Conservation (phyloP, 1,284 basidiomycete species). For the Tetrapyrgos nigripes region DNA sequence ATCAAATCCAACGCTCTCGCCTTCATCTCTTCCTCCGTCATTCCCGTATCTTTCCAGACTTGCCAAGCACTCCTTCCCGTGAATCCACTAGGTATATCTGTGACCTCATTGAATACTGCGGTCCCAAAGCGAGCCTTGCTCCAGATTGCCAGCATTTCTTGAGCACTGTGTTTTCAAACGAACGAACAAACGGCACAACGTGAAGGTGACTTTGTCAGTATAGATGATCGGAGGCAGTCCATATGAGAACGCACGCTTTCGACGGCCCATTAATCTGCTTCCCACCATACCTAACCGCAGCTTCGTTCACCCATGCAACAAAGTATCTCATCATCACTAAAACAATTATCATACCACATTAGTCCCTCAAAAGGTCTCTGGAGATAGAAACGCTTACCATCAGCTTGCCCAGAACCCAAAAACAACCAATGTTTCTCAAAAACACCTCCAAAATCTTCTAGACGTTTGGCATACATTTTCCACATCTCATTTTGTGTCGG, state of each 20-base stretch:
- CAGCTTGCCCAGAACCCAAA: conserved; percentile 31
- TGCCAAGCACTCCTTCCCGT: background rate
- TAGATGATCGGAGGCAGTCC: too few relatives aligned
- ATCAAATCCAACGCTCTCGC: background rate
- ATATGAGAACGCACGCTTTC: background rate
- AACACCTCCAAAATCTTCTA: conserved; percentile 34
- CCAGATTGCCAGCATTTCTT: conserved; percentile 6
- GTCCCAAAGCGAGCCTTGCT: background rate
- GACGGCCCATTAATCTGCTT: conserved; percentile 27
- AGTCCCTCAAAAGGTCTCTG: background rate
- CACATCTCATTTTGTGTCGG: conserved; percentile 37
- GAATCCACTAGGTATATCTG: conserved; percentile 1
- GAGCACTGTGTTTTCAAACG: background rate
- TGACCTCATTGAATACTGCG: background rate
- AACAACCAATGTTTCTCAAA: conserved; percentile 44
- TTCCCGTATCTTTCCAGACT: background rate
- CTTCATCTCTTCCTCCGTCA: background rate
- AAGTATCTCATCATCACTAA: conserved; percentile 35
- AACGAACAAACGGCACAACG: too few relatives aligned
- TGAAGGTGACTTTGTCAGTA: too few relatives aligned
- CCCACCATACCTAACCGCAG: conserved; percentile 40
- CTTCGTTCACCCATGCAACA: conserved; percentile 40
- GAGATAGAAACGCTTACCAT: conserved; percentile 21
- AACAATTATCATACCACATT: background rate
- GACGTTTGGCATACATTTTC: conserved; percentile 32